Conservation (phyloP, 176 grass and related monocot genomes). For the Cenchrus americanus region DNA sequence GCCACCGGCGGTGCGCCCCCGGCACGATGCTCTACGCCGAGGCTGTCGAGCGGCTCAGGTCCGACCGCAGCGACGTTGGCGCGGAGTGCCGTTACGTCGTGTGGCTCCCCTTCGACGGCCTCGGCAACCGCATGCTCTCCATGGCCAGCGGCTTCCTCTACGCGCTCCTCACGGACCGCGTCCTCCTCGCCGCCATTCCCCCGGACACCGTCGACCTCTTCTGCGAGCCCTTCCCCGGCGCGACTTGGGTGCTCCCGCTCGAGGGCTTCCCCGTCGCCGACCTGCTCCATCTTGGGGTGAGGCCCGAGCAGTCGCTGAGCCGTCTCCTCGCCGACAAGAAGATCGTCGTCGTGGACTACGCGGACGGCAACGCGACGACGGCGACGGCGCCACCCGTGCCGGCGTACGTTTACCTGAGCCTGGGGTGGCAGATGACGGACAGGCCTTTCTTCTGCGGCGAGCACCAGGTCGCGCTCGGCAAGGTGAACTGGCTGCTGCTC, state of each 20-base stretch:
- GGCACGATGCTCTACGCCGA: slow-evolving; percentile 51
- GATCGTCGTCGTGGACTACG: slow-evolving; percentile 10
- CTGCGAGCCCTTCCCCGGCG: slow-evolving; percentile 56
- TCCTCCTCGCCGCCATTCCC: slow-evolving; percentile 37
- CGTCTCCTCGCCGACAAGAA: slow-evolving; percentile 29
- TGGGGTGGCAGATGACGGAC: slow-evolving; percentile 23
- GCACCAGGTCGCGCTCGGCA: slow-evolving; percentile 45
- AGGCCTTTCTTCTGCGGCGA: slow-evolving; percentile 56
- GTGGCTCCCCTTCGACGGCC: slow-evolving; percentile 53
- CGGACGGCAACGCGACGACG: not conserved
- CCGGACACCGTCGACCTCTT: slow-evolving; percentile 48
- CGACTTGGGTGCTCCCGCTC: slow-evolving; percentile 46
- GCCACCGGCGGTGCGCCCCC: slow-evolving; percentile 56
- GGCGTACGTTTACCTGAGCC: slow-evolving; percentile 48
- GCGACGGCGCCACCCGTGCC: not conserved
- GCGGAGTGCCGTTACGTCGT: slow-evolving; percentile 53
- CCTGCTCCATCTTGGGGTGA: not conserved
- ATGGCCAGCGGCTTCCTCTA: slow-evolving; percentile 58
- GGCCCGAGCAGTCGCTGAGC: slow-evolving; percentile 7
- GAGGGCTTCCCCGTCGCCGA: slow-evolving; percentile 51
- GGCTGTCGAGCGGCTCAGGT: slow-evolving; percentile 43
- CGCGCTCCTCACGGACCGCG: slow-evolving; percentile 58
- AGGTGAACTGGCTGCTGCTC: slow-evolving; percentile 62
- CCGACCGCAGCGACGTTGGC: not conserved
- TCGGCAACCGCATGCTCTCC: slow-evolving; percentile 69